Evolutionary conservation across 2,329 filamentous ascomycete species (phyloP), one percentile per base, ranked within the genome.

Genomic region (Leptodontidium sp.): DNA sequence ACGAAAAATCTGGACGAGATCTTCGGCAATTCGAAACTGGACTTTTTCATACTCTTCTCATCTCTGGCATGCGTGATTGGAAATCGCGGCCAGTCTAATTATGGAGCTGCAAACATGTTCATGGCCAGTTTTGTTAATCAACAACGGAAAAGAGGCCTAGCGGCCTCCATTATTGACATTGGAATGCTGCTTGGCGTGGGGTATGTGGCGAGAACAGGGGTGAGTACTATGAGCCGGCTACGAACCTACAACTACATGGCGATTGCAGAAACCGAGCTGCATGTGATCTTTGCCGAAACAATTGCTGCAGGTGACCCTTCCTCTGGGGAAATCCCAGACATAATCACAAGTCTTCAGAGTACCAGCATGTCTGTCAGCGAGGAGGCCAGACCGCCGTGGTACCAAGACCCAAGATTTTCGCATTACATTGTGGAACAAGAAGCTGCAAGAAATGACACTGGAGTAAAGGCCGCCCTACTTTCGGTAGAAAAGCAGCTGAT

Each of bases 41-140:
- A 82, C 52, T 82, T 81, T 71, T 81, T 81, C 69, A 72, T 82
- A 55, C 43, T 79, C n/a, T 77, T 81, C 59, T 79, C 78, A 0
- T 82, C 80, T 0, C 35, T 78, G 2, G 66, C 75, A 0, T 53
- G 52, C 1, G 69, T 79, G 7, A 65, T 74, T 6, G 80, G 80
- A 2, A 79, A 78, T 61, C 24, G 50, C 4, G 80, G 78, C 0
- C 84, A 87, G 70, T 71, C 79, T 2, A 83, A 81, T 70, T 87
- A 87, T 68, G 74, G 77, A 1, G 81, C 83, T 0, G 83, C 80
- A 2, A 85, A 85, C 69, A 70, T 4, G 86, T 79, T 61, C 75
- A 81, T 86, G 78, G 72, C 71, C 8, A 71, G 71, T 0, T 72
- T 87, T 0, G 81, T 79, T 0, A 58, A 70, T 0, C 77, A 82